A percentile compares a stretch with the other conserved stretches of the same genome.
Evolutionary conservation across 2,329 filamentous ascomycete species (phyloP).

Genomic region (Aspergillus udagawae): DNA sequence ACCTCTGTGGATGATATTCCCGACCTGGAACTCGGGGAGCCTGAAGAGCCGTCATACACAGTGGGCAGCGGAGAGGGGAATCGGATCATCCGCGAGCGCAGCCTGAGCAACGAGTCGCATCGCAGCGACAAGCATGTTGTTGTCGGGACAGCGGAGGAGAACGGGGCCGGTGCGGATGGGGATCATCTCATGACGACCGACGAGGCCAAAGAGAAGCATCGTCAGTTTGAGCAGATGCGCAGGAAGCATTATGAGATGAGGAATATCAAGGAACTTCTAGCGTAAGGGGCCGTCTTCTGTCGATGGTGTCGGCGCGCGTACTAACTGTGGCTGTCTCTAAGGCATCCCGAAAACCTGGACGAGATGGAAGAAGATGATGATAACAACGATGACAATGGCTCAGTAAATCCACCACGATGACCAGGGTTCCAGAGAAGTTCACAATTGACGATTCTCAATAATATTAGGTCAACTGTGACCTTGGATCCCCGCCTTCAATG

Average conservation of each 20-base stretch:
- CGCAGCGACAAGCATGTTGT: constrained; percentile 72
- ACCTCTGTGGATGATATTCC: constrained; percentile 75
- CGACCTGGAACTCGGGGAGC: constrained; percentile 85
- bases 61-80: constrained; percentile 32
- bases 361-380: constrained; percentile 60
- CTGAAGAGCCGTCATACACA: constrained; percentile 65
- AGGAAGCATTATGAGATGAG: constrained; percentile 99
- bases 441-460: constrained; percentile 20
- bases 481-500: not conserved
- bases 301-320: not conserved
- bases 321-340: constrained; percentile 16
- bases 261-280: constrained; percentile 82
- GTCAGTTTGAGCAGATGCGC: constrained; percentile 81
- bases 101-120: constrained; percentile 36
- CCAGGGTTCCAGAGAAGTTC: constrained; percentile 30
- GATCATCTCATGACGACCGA: constrained; percentile 53
- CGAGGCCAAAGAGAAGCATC: constrained; percentile 87
- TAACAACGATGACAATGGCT: constrained; percentile 31
- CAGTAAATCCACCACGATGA: constrained; percentile 25
- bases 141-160: constrained; percentile 53
- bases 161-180: constrained; percentile 34
- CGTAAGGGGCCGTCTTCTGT: constrained; percentile 47
- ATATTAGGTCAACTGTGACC: not conserved
- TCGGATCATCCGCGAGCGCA: constrained; percentile 43
- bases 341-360: constrained; percentile 62